Conservation (phyloP, 768 basidiomycete genomes). For the Hypholoma sublateritium region DNA sequence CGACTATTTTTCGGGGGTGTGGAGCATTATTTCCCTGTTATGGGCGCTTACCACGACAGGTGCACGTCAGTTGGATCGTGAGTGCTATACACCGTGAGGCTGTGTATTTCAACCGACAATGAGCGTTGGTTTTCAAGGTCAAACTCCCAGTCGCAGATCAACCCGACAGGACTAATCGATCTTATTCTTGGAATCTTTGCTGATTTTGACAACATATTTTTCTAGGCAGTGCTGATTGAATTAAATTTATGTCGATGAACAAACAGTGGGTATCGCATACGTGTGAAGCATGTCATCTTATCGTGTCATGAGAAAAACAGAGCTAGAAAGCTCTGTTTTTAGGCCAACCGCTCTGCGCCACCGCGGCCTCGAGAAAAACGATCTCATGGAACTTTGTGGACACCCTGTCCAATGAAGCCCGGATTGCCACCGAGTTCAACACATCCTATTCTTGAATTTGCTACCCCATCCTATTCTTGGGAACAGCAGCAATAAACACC, state of each 20-base stretch:
- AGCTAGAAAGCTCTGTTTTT: too few relatives aligned
- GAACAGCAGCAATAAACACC: too few relatives aligned
- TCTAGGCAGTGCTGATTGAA: neutral
- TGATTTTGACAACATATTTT: too few relatives aligned
- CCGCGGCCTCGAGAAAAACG: too few relatives aligned
- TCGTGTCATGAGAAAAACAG: too few relatives aligned
- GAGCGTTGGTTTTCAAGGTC: neutral
- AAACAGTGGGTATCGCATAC: neutral
- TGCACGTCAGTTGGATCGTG: neutral
- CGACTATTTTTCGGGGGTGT: slow-evolving; percentile 16
- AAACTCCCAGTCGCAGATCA: slow-evolving; percentile 1
- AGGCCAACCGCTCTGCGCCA: too few relatives aligned
- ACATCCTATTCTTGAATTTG: too few relatives aligned
- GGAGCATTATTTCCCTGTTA: neutral
- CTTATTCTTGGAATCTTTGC: neutral
- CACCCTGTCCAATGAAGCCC: too few relatives aligned
- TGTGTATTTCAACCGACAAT: neutral
- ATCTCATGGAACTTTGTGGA: too few relatives aligned
- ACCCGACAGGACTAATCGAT: slow-evolving; percentile 4
- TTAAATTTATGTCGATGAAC: neutral
- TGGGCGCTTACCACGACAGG: neutral
- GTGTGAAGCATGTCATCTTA: too few relatives aligned
- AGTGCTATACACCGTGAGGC: neutral
- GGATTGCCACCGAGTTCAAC: too few relatives aligned
- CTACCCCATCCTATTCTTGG: too few relatives aligned